Evolutionary conservation across 2,329 filamentous ascomycete genomes (phyloP).

Genomic region (Tolypocladium amazonense): DNA sequence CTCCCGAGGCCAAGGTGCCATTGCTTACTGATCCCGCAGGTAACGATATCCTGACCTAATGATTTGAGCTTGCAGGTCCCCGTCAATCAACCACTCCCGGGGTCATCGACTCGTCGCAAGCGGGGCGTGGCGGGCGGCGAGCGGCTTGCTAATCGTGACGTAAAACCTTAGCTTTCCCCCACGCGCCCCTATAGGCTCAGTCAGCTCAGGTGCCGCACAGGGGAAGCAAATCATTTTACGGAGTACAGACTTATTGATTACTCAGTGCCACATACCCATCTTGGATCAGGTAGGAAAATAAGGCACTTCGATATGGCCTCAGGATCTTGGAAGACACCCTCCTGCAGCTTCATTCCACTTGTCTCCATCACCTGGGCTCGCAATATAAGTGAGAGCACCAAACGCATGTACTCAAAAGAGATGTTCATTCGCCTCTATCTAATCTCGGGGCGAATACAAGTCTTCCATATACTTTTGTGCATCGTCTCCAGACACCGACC

Average conservation of each 20-base stretch:
- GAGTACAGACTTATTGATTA: too few relatives aligned
- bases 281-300: too few relatives aligned
- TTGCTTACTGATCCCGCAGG: neutral
- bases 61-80: neutral
- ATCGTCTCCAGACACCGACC: neutral
- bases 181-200: neutral
- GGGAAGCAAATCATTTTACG: too few relatives aligned
- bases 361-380: neutral
- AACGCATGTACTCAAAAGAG: neutral
- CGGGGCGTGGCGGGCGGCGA: neutral
- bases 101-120: neutral
- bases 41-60: neutral
- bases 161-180: constrained; percentile 10
- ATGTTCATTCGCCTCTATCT: neutral
- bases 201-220: neutral
- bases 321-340: too few relatives aligned
- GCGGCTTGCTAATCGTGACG: constrained; percentile 23
- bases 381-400: neutral
- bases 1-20: neutral
- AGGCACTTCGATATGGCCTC: too few relatives aligned
- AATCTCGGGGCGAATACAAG: neutral
- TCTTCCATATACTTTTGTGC: neutral
- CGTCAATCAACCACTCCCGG: neutral
- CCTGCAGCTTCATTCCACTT: neutral
- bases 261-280: too few relatives aligned